Conservation (phyloP, 306 rosid species). For the Glycine soja region DNA sequence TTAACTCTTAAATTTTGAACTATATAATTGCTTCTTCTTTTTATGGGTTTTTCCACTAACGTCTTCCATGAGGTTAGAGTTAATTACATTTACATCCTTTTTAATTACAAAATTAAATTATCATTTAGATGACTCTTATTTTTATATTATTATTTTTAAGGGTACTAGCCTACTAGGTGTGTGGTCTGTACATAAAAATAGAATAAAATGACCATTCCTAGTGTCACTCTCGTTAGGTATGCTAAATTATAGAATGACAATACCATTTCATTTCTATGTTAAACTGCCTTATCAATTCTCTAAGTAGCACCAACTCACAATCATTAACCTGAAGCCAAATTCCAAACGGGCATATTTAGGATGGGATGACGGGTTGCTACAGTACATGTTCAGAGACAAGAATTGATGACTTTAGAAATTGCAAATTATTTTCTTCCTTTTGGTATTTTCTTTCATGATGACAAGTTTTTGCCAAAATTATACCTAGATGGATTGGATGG, state of each 20-base stretch:
- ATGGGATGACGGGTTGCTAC: not conserved
- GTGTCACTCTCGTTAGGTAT: not conserved
- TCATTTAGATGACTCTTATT: too few species aligned
- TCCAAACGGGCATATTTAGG: constrained; percentile 8
- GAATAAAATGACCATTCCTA: constrained; percentile 26
- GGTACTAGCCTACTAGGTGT: too few species aligned
- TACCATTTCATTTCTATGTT: constrained; percentile 1
- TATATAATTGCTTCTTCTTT: too few species aligned
- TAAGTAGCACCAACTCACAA: constrained; percentile 23
- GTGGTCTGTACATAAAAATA: too few species aligned
- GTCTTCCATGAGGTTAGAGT: too few species aligned
- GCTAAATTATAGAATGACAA: constrained; percentile 28
- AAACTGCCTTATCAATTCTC: too few species aligned
- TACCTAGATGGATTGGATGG: too few species aligned
- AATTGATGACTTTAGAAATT: constrained; percentile 12
- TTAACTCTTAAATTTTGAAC: too few species aligned
- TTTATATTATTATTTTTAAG: too few species aligned
- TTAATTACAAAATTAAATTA: too few species aligned
- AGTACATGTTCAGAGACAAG: constrained; percentile 13
- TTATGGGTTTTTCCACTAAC: too few species aligned
- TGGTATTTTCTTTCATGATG: not conserved
- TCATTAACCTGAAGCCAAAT: constrained; percentile 16
- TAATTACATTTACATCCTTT: too few species aligned
- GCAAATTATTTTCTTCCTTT: constrained; percentile 4
- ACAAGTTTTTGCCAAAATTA: constrained; percentile 16